Percentiles rank a stretch among this genome's conserved stretches.
Conservation (phyloP, 2,329 filamentous ascomycete species). For the Xylaria multiplex region DNA sequence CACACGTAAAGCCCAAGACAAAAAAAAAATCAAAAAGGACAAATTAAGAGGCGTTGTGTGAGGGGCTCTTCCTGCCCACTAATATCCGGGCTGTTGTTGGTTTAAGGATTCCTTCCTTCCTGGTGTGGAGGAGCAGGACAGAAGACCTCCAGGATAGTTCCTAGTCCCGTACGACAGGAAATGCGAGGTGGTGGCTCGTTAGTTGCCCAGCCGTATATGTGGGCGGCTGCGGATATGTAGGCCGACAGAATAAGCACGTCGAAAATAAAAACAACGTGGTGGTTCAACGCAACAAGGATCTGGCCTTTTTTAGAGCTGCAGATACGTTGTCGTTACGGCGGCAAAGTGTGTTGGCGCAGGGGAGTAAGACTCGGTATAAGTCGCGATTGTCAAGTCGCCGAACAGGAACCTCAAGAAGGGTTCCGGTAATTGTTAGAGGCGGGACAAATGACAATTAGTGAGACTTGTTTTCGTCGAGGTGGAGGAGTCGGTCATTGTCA, state of each 20-base stretch:
- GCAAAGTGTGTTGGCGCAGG: slow-evolving; percentile 9
- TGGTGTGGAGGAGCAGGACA: slow-evolving; percentile 2
- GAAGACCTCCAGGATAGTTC: slow-evolving; percentile 2
- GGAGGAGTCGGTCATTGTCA: slow-evolving; percentile 48
- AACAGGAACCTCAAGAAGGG: slow-evolving; percentile 48
- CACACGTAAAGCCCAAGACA: slow-evolving; percentile 5
- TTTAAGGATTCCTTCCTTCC: slow-evolving; percentile 1
- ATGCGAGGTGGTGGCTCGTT: not conserved
- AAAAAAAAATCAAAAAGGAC: not conserved
- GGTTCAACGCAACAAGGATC: slow-evolving; percentile 15
- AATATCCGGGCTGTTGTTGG: slow-evolving; percentile 9
- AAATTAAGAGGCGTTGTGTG: slow-evolving; percentile 8
- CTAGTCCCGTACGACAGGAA: not conserved
- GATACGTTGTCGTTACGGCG: slow-evolving; percentile 1
- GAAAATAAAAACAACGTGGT: slow-evolving; percentile 4
- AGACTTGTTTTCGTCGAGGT: slow-evolving; percentile 43
- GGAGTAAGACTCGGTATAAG: slow-evolving; percentile 20
- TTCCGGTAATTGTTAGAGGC: slow-evolving; percentile 51
- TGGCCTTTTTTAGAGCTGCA: slow-evolving; percentile 12
- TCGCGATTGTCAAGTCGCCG: slow-evolving; percentile 25
- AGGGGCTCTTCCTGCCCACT: slow-evolving; percentile 21
- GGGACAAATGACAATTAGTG: slow-evolving; percentile 42
- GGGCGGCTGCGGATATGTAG: not conserved
- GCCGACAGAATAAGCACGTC: slow-evolving; percentile 1
- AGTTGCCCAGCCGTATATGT: slow-evolving; percentile 4